A percentile compares a stretch with the other conserved stretches of the same genome.
phyloP scores from a whole-genome alignment of 2,329 filamentous ascomycete genomes.

The Dactylonectria estremocensis region DNA sequence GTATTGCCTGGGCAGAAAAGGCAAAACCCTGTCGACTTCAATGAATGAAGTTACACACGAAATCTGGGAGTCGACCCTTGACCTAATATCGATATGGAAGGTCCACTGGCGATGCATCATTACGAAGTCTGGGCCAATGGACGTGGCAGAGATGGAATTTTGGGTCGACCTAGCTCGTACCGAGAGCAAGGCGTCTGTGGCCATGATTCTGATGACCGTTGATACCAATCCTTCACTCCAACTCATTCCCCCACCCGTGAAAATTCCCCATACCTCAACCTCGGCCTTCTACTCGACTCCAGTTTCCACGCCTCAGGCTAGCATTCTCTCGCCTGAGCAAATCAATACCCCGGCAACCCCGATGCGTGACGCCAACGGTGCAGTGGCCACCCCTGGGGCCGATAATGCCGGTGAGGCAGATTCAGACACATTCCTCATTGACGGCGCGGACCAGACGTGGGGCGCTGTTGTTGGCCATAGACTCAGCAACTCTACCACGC shows the following conservation, averaged over 20 bases:
- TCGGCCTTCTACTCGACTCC: slow-evolving; percentile 72
- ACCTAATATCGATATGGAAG: slow-evolving; percentile 78
- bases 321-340: slow-evolving; percentile 73
- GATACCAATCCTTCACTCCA: slow-evolving; percentile 77
- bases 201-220: slow-evolving; percentile 74
- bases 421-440: slow-evolving; percentile 77
- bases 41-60: slow-evolving; percentile 79
- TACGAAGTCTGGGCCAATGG: slow-evolving; percentile 79
- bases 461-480: slow-evolving; percentile 79
- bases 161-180: slow-evolving; percentile 69
- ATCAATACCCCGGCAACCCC: slow-evolving; percentile 67
- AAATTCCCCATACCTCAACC: slow-evolving; percentile 62
- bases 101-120: slow-evolving; percentile 86
- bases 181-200: slow-evolving; percentile 67
- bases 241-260: slow-evolving; percentile 70
- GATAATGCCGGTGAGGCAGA: slow-evolving; percentile 60
- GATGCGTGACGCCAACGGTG: slow-evolving; percentile 54
- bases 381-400: slow-evolving; percentile 64
- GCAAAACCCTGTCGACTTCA: slow-evolving; percentile 63
- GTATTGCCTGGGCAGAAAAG: slow-evolving; percentile 78
- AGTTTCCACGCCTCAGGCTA: slow-evolving; percentile 76
- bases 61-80: slow-evolving; percentile 84
- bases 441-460: slow-evolving; percentile 83
- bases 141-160: slow-evolving; percentile 73
- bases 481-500: slow-evolving; percentile 71